Evolutionary conservation across 2,329 filamentous ascomycete genomes (phyloP).

Genomic region (Hirsutella thompsonii): DNA sequence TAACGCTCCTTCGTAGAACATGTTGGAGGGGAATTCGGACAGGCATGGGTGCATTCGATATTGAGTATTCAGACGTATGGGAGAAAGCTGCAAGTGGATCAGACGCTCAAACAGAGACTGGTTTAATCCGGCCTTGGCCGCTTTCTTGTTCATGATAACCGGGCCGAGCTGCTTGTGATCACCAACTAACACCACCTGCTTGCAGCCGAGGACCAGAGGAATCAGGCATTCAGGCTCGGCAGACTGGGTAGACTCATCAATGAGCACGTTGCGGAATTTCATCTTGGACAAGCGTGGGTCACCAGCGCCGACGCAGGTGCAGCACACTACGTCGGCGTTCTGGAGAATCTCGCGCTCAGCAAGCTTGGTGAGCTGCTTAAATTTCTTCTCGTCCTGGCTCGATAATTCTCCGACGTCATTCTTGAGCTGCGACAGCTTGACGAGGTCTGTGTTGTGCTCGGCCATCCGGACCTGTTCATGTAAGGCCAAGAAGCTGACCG

Average conservation of each 20-base stretch:
- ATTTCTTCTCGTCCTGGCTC: constrained; percentile 95
- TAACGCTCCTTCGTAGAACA: constrained; percentile 97
- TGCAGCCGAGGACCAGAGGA: constrained; percentile 89
- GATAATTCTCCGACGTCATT: constrained; percentile 81
- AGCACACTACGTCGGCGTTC: constrained; percentile 97
- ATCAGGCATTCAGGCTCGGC: constrained; percentile 99
- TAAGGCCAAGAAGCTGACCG: constrained; percentile 85
- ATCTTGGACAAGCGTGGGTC: constrained; percentile 92
- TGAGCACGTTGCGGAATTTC: constrained; percentile 95
- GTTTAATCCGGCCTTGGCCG: constrained; percentile 91
- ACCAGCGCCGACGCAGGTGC: constrained; percentile 93
- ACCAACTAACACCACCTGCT: constrained; percentile 96
- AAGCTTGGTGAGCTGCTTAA: constrained; percentile 86
- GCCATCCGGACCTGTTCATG: constrained; percentile 98
- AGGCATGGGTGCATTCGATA: constrained; percentile 99
- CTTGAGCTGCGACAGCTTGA: constrained; percentile 89
- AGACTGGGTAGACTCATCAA: constrained; percentile 96
- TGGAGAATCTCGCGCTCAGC: constrained; percentile 90
- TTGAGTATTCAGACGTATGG: constrained; percentile 89
- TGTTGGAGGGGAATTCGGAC: constrained; percentile 95
- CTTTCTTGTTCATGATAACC: constrained; percentile 99
- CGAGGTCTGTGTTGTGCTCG: constrained; percentile 86
- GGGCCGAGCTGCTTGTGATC: constrained; percentile 97
- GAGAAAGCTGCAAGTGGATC: constrained; percentile 78
- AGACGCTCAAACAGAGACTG: constrained; percentile 97